Base-by-base conservation (phyloP, 1,284 basidiomycete species). In the Ustilago esculenta region DNA sequence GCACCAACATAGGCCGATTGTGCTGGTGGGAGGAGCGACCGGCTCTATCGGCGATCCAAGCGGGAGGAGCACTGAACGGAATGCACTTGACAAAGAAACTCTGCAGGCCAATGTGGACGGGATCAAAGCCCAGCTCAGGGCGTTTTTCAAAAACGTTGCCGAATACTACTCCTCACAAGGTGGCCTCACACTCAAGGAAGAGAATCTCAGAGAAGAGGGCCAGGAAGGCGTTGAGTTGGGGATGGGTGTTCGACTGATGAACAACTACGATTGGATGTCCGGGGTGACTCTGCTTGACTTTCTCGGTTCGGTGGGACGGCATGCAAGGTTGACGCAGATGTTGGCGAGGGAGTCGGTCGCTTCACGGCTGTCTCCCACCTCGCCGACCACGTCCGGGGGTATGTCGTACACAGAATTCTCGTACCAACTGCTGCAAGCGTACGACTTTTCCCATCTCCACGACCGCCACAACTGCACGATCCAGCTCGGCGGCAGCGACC, bases 351-450 rank as follows among this genome's bases (percentile, higher is more conserved):
- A 98, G 61, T 94, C 93, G 68, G 94, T 98, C 24, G 90, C 75
- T 18, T 66, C 49, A 0, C 68, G 78, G 1, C 47, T 80, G 4
- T 4, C 33, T 14, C 34, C 41, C 29, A 8, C 39, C 15, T 36
- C 35, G 1, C 1, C 34, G 25, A 30, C 10, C n/a, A n/a, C 35
- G 1, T 1, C 46, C 1, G 51, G 39, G 4, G 52, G 41, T 70
- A 90, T 98, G 68, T 95, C 93, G 11, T 98, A 96, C 84, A 94
- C 94, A 17, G 96, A 99, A 81, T 98, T 98, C 83, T 89, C 90
- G 5, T 99, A 98, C 82, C 95, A 99, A 80, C 88, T 99, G 21
- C 86, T 99, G 11, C 96, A 99, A 84, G 96, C 93, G 2, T 92
- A 93, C 83, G 96, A 99, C 83, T 99, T 97, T 83, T 87, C 89